Conservation (phyloP, 176 grass and related monocot species). For the Metroxylon sagu region DNA sequence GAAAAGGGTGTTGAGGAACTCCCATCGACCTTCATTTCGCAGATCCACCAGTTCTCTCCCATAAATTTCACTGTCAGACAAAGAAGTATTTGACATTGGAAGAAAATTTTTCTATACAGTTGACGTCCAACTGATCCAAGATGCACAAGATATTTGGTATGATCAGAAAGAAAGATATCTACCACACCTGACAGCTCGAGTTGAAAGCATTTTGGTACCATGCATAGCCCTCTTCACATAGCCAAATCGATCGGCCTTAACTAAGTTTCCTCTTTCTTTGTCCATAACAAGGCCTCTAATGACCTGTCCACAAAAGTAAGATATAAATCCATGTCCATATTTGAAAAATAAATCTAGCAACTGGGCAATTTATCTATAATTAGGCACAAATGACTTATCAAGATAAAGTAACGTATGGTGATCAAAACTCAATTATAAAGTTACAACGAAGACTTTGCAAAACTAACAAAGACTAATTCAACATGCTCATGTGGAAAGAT, state of each 20-base stretch:
- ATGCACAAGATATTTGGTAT: too few species aligned
- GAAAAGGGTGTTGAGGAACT: slow-evolving; percentile 97
- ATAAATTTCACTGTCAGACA: slow-evolving; percentile 78
- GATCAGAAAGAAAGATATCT: background rate
- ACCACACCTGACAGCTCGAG: slow-evolving; percentile 71
- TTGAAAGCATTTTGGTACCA: slow-evolving; percentile 89
- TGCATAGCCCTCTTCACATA: slow-evolving; percentile 98
- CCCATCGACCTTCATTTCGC: slow-evolving; percentile 85
- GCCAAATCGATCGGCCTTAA: slow-evolving; percentile 93
- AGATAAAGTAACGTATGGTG: too few species aligned
- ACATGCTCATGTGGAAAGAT: background rate
- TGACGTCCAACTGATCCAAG: too few species aligned
- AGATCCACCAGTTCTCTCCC: slow-evolving; percentile 95
- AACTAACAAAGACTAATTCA: background rate
- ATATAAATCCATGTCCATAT: background rate
- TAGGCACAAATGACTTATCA: too few species aligned
- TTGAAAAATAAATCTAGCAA: background rate
- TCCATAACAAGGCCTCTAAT: slow-evolving; percentile 91
- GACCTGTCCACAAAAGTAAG: slow-evolving; percentile 39
- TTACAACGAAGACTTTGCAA: too few species aligned
- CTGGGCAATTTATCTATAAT: background rate
- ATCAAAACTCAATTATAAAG: too few species aligned
- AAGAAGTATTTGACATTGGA: background rate
- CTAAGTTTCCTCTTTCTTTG: slow-evolving; percentile 94
- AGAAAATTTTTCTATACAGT: too few species aligned